These are phyloP conservation scores for Tylopilus sp. DNA, from an alignment of 768 basidiomycete genomes.

Conservation along the genomic window DNA sequence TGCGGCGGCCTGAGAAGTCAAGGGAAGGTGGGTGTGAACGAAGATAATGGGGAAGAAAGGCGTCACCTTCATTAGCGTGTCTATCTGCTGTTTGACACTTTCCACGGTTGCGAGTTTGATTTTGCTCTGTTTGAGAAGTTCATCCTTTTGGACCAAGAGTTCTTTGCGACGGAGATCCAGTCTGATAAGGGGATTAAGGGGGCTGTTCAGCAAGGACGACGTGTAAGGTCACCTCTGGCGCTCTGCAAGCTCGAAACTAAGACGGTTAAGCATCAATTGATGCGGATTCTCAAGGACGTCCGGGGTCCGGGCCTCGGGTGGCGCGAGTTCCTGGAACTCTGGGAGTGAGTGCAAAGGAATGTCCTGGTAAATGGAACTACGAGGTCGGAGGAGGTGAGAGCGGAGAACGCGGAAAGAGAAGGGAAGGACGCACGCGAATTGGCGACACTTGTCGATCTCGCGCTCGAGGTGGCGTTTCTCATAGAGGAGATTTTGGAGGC, in stretches of 20 bases:
- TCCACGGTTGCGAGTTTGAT: conserved; percentile 70
- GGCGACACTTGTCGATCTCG: conserved; percentile 90
- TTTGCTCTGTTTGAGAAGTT: conserved; percentile 77
- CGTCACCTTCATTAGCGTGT: conserved; percentile 66
- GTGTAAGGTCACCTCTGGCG: conserved; percentile 64
- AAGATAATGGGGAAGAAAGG: conserved; percentile 2
- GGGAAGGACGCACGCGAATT: conserved; percentile 64
- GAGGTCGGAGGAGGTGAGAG: too few species aligned
- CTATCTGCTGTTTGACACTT: conserved; percentile 74
- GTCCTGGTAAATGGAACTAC: conserved; percentile 90
- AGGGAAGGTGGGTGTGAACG: conserved; percentile 11
- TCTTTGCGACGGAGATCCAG: conserved; percentile 70
- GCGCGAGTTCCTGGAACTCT: conserved; percentile 69
- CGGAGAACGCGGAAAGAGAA: not conserved
- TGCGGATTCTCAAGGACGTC: conserved; percentile 68
- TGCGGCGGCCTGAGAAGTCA: conserved; percentile 50
- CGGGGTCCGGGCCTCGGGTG: conserved; percentile 57
- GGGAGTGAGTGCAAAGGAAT: conserved; percentile 68
- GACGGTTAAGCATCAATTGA: conserved; percentile 82
- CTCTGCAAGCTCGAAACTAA: conserved; percentile 85
- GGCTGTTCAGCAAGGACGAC: conserved; percentile 1
- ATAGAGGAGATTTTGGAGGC: conserved; percentile 82
- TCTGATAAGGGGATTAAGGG: conserved; percentile 36
- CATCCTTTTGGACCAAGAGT: conserved; percentile 67
- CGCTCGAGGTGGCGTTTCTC: conserved; percentile 88